These are phyloP conservation scores for Candida ficus DNA, from an alignment of 805 yeast genomes.

Conservation along the genomic window DNA sequence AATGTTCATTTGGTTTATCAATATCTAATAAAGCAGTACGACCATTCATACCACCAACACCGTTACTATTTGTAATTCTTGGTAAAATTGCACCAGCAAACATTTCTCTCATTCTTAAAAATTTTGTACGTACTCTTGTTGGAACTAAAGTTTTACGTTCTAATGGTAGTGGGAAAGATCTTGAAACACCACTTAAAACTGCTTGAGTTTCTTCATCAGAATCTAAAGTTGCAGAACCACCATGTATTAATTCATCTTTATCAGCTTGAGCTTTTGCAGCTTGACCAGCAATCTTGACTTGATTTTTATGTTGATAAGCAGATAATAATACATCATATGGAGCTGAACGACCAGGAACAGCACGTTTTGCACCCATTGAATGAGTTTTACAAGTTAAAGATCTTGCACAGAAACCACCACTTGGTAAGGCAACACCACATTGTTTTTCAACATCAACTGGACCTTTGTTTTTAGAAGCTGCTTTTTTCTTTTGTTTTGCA, in stretches of 20 bases:
- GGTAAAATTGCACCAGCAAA: slow-evolving; percentile 81
- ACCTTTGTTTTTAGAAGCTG: slow-evolving; percentile 58
- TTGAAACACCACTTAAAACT: slow-evolving; percentile 82
- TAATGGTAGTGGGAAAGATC: slow-evolving; percentile 77
- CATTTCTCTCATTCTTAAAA: slow-evolving; percentile 88
- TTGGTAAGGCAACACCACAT: slow-evolving; percentile 92
- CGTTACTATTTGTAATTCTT: slow-evolving; percentile 49
- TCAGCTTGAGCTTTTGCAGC: slow-evolving; percentile 77
- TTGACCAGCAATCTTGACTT: slow-evolving; percentile 80
- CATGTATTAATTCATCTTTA: slow-evolving; percentile 57
- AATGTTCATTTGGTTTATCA: slow-evolving; percentile 64
- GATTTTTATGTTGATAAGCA: slow-evolving; percentile 88
- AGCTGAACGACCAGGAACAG: slow-evolving; percentile 89
- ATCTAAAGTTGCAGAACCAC: slow-evolving; percentile 33
- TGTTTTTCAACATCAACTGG: slow-evolving; percentile 91
- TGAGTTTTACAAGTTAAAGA: slow-evolving; percentile 96
- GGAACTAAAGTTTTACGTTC: slow-evolving; percentile 73
- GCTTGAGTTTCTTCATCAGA: slow-evolving; percentile 93
- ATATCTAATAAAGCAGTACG: slow-evolving; percentile 72
- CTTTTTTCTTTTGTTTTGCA: slow-evolving; percentile 33
- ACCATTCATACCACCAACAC: slow-evolving; percentile 76
- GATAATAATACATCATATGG: slow-evolving; percentile 86
- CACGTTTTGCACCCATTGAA: slow-evolving; percentile 97
- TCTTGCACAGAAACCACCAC: slow-evolving; percentile 95
- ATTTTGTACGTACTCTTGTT: slow-evolving; percentile 61